Evolutionary conservation across 768 basidiomycete genomes (phyloP).

Genomic region (Psilocybe tampanensis): DNA sequence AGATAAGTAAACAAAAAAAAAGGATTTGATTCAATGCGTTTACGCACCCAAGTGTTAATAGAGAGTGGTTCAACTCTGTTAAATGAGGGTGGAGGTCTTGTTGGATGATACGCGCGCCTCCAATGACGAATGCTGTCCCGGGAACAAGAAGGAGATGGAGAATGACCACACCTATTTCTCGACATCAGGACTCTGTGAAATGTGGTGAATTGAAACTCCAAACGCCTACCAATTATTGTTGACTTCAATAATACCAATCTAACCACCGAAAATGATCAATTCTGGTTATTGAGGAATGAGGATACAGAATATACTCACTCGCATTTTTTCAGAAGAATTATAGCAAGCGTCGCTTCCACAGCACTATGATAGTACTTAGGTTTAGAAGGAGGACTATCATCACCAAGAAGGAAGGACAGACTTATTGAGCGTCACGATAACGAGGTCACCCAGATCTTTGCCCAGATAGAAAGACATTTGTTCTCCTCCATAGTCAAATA

Average conservation of each 20-base stretch:
- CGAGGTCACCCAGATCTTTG: conserved; percentile 67
- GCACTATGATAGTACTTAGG: conserved; percentile 36
- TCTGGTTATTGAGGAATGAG: neutral
- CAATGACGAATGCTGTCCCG: conserved; percentile 69
- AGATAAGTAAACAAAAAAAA: neutral
- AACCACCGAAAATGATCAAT: neutral
- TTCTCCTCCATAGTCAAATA: conserved; percentile 68
- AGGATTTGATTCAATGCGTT: neutral
- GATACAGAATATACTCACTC: conserved; percentile 48
- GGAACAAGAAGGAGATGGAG: conserved; percentile 74
- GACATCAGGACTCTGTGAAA: neutral
- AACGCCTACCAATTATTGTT: conserved; percentile 59
- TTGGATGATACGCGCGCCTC: conserved; percentile 66
- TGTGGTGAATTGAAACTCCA: neutral
- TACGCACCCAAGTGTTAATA: conserved; percentile 69
- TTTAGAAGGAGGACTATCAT: conserved; percentile 1
- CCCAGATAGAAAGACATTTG: conserved; percentile 60
- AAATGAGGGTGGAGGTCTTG: conserved; percentile 70
- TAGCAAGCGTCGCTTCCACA: conserved; percentile 73
- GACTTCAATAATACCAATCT: conserved; percentile 69
- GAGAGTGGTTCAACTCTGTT: conserved; percentile 67
- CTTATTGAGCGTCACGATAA: conserved; percentile 70
- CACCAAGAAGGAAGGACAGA: conserved; percentile 27
- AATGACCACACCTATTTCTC: conserved; percentile 60
- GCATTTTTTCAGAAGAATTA: conserved; percentile 69